phyloP scores from a whole-genome alignment of 2,329 filamentous ascomycete genomes.

The Epichloe sylvatica region DNA sequence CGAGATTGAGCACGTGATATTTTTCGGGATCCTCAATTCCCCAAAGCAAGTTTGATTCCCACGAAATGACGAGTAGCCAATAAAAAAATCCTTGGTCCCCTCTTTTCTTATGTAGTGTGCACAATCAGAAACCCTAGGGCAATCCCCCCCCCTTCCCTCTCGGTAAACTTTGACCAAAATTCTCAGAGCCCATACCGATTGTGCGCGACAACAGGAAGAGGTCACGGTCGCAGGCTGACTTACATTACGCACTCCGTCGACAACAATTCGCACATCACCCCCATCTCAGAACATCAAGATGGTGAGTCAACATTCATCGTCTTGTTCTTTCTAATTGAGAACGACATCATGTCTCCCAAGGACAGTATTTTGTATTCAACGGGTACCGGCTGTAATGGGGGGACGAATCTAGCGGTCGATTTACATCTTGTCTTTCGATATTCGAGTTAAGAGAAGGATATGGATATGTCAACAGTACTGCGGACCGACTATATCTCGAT shows the following conservation, averaged over 20 bases:
- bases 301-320: slow-evolving; percentile 26
- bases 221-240: slow-evolving; percentile 21
- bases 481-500: background rate
- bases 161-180: slow-evolving; percentile 23
- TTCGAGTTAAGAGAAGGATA: background rate
- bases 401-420: background rate
- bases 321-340: slow-evolving; percentile 2
- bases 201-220: slow-evolving; percentile 21
- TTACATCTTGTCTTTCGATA: background rate
- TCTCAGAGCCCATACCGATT: slow-evolving; percentile 14
- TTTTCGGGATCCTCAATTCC: background rate
- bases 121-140: slow-evolving; percentile 23
- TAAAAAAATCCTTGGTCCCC: slow-evolving; percentile 1
- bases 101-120: slow-evolving; percentile 6
- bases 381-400: background rate
- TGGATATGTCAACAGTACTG: background rate
- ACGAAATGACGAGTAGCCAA: slow-evolving; percentile 1
- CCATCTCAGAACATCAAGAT: slow-evolving; percentile 31
- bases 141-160: slow-evolving; percentile 21
- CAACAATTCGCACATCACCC: slow-evolving; percentile 26
- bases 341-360: background rate
- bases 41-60: background rate
- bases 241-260: slow-evolving; percentile 22
- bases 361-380: background rate
- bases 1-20: slow-evolving; percentile 14